These are phyloP conservation scores for Aureobasidium sp. DNA, from an alignment of 2,329 filamentous ascomycete genomes.

Conservation along the genomic window DNA sequence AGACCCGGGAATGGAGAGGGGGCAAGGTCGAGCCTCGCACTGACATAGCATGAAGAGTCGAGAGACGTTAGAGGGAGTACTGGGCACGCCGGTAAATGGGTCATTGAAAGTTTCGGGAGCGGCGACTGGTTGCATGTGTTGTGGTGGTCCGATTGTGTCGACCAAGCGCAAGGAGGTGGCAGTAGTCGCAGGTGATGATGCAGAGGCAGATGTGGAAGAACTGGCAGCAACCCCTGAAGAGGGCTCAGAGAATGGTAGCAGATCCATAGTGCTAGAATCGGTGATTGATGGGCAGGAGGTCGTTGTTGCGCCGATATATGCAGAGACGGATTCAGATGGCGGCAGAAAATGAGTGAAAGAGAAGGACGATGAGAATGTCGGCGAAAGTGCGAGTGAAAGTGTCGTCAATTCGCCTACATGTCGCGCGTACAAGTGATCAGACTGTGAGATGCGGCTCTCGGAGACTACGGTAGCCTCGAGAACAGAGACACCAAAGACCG, in stretches of 20 bases:
- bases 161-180: neutral
- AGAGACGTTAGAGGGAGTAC: neutral
- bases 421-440: neutral
- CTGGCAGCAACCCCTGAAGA: neutral
- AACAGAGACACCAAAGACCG: neutral
- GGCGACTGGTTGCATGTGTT: neutral
- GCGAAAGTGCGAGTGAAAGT: neutral
- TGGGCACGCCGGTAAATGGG: constrained; percentile 1
- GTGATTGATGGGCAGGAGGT: neutral
- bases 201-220: neutral
- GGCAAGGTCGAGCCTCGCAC: neutral
- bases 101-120: neutral
- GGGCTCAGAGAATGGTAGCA: neutral
- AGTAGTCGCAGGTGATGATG: neutral
- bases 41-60: neutral
- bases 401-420: neutral
- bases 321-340: neutral
- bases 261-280: neutral
- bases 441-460: neutral
- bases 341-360: neutral
- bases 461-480: neutral
- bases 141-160: neutral
- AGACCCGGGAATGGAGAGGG: neutral
- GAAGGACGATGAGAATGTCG: neutral
- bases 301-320: neutral